Base-by-base conservation (phyloP, 441 rosid genomes). In the Croton setiger region DNA sequence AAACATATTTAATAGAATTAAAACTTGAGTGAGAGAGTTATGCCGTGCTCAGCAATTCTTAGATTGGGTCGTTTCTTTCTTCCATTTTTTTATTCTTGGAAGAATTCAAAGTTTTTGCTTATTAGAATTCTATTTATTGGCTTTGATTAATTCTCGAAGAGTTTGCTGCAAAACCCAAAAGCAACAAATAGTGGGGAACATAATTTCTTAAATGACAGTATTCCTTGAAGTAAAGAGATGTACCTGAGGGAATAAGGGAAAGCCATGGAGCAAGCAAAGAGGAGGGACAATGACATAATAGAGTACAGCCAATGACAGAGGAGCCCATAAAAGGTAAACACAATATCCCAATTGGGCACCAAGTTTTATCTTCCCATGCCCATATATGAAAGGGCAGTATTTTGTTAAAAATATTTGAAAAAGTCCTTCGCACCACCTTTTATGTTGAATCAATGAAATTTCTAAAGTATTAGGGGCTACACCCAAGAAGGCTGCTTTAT, bases 371-470 rank as follows among this genome's bases (percentile, higher is more conserved):
- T 75, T 88, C 36, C 86, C 85, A 70, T 55, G 67, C 20, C 81
- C 92, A 45, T 78, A 69, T 80, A 81, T 71, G 3, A 78, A 74
- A 6, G 92, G 97, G 77, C 91, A 72, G 74, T 79, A 82, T 64
- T 67, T 82, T 1, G 96, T 83, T 12, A 87, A 60, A 44, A 88
- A 59, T 61, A 88, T 81, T 78, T 86, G 90, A 49, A 90, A 74
- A 37, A 87, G 72, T 51, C 96, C 96, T 61, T 79, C 90, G 0
- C 90, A 77, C 95, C 98, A 92, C 73, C 98, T 80, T 77, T 81
- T 81, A 52, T 85, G 90, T 72, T 88, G 91, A 74, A 88, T 80
- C 9, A 92, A 80, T 20, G 58, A 66, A 77, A 87, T 89, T 57
- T 75, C 77, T 59, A 88, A 74, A 7, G 89, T 87, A 15, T 79